Percentiles rank a stretch among this genome's conserved stretches.
Evolutionary conservation across 2,329 filamentous ascomycete species (phyloP).

Genomic region (Cercospora zeina): DNA sequence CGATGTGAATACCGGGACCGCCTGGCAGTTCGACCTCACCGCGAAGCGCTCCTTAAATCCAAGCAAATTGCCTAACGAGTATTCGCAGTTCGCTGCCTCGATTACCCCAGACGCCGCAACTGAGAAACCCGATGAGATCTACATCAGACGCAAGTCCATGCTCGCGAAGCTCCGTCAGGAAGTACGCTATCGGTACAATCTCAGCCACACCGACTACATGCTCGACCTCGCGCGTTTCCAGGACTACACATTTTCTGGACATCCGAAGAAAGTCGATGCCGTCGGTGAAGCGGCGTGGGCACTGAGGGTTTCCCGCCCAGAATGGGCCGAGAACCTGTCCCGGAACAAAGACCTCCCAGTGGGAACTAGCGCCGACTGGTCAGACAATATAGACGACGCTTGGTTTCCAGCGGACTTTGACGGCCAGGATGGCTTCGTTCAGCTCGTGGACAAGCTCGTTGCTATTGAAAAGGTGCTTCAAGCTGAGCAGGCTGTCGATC

Average conservation of each 20-base stretch:
- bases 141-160: slow-evolving; percentile 27
- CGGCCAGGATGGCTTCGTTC: slow-evolving; percentile 31
- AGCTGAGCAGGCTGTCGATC: background rate
- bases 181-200: slow-evolving; percentile 33
- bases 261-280: background rate
- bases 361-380: slow-evolving; percentile 35
- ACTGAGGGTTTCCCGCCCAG: slow-evolving; percentile 34
- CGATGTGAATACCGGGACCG: slow-evolving; percentile 33
- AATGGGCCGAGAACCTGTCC: slow-evolving; percentile 36
- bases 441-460: slow-evolving; percentile 35
- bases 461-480: slow-evolving; percentile 27
- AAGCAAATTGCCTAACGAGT: slow-evolving; percentile 21
- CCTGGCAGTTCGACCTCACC: slow-evolving; percentile 39
- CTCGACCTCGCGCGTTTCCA: slow-evolving; percentile 39
- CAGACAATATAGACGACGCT: slow-evolving; percentile 28
- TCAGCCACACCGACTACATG: slow-evolving; percentile 35
- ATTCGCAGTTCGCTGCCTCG: slow-evolving; percentile 29
- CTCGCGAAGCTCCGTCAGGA: slow-evolving; percentile 30
- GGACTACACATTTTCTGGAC: slow-evolving; percentile 21
- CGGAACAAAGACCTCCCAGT: slow-evolving; percentile 36
- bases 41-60: slow-evolving; percentile 28
- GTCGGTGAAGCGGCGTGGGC: slow-evolving; percentile 37
- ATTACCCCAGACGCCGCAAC: slow-evolving; percentile 23
- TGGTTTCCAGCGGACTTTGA: slow-evolving; percentile 37
- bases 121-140: slow-evolving; percentile 11